Evolutionary conservation across 306 rosid species (phyloP).

Genomic region (Ammopiptanthus mongolicus): DNA sequence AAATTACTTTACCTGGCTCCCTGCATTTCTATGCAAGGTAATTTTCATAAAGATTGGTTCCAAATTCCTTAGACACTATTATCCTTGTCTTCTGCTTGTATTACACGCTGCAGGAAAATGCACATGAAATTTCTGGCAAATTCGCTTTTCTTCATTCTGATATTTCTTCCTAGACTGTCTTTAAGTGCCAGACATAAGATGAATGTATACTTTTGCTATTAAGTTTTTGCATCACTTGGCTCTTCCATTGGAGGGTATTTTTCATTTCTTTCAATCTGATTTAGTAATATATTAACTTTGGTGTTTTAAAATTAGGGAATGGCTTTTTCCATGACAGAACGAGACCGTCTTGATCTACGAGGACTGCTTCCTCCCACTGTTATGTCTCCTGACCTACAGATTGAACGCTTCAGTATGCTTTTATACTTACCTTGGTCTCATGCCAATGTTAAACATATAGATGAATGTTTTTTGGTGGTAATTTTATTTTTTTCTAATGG

Average conservation of each 20-base stretch:
- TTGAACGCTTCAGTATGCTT: conserved; percentile 86
- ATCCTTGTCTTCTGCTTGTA: conserved; percentile 9
- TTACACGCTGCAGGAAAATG: background rate
- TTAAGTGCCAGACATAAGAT: background rate
- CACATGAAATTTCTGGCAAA: background rate
- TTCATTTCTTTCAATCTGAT: conserved; percentile 1
- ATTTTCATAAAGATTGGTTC: background rate
- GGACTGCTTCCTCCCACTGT: conserved; percentile 98
- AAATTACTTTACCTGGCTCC: background rate
- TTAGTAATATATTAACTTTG: conserved; percentile 17
- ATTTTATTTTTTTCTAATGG: background rate
- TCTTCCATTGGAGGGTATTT: conserved; percentile 2
- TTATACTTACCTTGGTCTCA: background rate
- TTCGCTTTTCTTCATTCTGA: conserved; percentile 7
- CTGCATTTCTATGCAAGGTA: background rate
- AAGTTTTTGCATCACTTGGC: background rate
- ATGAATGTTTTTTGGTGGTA: conserved; percentile 1
- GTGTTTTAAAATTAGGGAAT: conserved; percentile 67
- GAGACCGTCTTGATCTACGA: conserved; percentile 97
- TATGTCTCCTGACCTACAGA: conserved; percentile 85
- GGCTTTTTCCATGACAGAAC: conserved; percentile 87
- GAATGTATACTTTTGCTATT: conserved; percentile 9
- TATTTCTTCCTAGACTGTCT: conserved; percentile 8
- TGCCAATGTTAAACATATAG: background rate
- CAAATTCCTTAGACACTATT: background rate